Percentiles rank a stretch among this genome's conserved stretches.
These are phyloP conservation scores for Blastomyces percursus DNA, from an alignment of 2,329 filamentous ascomycete species.

Conservation along the genomic window DNA sequence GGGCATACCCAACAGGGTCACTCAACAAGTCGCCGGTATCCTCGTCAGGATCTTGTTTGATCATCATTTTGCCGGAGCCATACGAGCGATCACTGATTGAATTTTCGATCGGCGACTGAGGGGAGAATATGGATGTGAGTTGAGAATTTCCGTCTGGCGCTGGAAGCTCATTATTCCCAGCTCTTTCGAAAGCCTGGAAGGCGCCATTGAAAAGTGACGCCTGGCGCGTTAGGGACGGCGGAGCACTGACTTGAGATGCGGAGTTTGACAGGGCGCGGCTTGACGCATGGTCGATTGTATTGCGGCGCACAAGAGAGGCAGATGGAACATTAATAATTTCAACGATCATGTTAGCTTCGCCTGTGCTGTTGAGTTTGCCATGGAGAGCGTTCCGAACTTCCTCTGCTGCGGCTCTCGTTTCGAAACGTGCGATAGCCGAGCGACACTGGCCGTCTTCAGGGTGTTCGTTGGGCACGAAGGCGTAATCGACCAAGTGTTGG, in stretches of 20 bases:
- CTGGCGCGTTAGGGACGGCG: conserved; percentile 37
- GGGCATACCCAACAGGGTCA: conserved; percentile 56
- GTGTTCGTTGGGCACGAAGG: conserved; percentile 45
- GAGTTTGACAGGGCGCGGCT: conserved; percentile 13
- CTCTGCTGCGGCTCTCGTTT: conserved; percentile 45
- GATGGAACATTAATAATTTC: conserved; percentile 35
- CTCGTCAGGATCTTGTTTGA: conserved; percentile 53
- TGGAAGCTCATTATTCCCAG: conserved; percentile 43
- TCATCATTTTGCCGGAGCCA: conserved; percentile 51
- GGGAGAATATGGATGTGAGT: conserved; percentile 49
- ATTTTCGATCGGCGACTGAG: conserved; percentile 49
- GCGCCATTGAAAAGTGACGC: conserved; percentile 47
- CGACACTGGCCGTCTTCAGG: conserved; percentile 45
- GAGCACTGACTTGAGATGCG: conserved; percentile 14
- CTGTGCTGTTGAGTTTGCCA: conserved; percentile 51
- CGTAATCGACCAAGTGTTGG: conserved; percentile 49
- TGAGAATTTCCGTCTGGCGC: conserved; percentile 40
- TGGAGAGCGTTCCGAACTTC: conserved; percentile 50
- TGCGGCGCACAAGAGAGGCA: conserved; percentile 33
- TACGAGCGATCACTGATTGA: conserved; percentile 42
- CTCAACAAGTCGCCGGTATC: conserved; percentile 53
- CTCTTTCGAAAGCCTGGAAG: conserved; percentile 49
- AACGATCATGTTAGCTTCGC: conserved; percentile 48
- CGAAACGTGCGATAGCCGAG: conserved; percentile 49
- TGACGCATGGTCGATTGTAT: conserved; percentile 43